Evolutionary conservation across 176 grass and related monocot genomes (phyloP).

Genomic region (Chloris gayana): DNA sequence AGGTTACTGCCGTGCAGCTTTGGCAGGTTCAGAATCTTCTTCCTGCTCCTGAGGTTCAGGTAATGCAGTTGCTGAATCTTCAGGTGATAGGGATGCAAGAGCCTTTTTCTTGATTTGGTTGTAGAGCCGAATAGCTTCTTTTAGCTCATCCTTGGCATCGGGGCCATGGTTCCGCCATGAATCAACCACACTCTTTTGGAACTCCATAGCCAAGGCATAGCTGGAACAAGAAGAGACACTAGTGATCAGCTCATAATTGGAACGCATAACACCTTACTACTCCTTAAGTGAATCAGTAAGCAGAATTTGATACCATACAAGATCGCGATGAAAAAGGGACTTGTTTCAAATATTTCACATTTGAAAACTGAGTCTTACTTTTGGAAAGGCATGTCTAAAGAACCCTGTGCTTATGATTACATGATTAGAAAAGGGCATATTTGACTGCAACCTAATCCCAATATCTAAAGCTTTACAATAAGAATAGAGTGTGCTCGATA

Average conservation of each 20-base stretch:
- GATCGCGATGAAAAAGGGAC: neutral
- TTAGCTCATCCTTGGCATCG: slow-evolving; percentile 65
- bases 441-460: neutral
- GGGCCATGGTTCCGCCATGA: slow-evolving; percentile 84
- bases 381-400: neutral
- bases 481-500: neutral
- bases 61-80: slow-evolving; percentile 24
- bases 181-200: slow-evolving; percentile 76
- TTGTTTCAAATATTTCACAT: neutral
- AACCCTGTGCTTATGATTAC: neutral
- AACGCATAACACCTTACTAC: neutral
- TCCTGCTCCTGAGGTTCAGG: slow-evolving; percentile 37
- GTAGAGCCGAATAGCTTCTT: slow-evolving; percentile 67
- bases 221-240: slow-evolving; percentile 48
- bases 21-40: slow-evolving; percentile 36
- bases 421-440: neutral
- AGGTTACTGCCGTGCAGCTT: slow-evolving; percentile 37
- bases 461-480: neutral
- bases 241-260: neutral
- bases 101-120: slow-evolving; percentile 72
- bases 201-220: slow-evolving; percentile 72
- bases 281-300: neutral
- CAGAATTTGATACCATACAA: neutral
- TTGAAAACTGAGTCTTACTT: neutral
- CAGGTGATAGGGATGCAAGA: slow-evolving; percentile 40